Base-by-base conservation (phyloP, 768 basidiomycete species). In the Kwoniella newhampshirensis region DNA sequence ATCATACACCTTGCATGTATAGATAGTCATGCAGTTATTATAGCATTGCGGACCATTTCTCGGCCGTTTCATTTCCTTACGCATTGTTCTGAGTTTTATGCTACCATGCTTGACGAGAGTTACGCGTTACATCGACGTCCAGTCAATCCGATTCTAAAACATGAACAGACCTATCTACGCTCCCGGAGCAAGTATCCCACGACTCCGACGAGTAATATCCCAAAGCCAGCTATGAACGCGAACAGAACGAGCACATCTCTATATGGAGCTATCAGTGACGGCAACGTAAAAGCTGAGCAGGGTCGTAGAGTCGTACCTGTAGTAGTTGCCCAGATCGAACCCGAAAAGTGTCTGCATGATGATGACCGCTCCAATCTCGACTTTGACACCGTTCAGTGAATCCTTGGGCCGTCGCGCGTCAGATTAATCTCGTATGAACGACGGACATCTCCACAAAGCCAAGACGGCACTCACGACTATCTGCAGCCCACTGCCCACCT, bases 321-420 rank as follows among this genome's bases (percentile, higher is more conserved):
- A 96, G 73, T 93, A 97, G 62, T 87, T 86, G 61, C 84, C 83
- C 47, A 79, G 65, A 17, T 84, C 83, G 68, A 97, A 97, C 1
- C 92, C 93, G 71, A 96, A 98, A 20, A 96, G 81, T 83, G 87
- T 71, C 60, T 88, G 79, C 92, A 97, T 89, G 69, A 97, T 93
- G 61, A 93, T 72, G 46, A 79, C 79, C 0, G 92, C 93, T 2
- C 87, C 88, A 47, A 94, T 81, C 46, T 84, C 75, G 36, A 97
- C 82, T 1, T 88, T 87, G 12, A 94, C 91, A 39, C 91, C 91
- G 61, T 85, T 81, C 21, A 93, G 75, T 4, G 80, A 81, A 77
- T 92, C 91, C 56, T 83, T 58, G 17, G 32, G 43, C 4, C 17
- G 26, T 4, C n/a, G 15, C 25, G n/a, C 21, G 4, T 36, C 30